Conservation (phyloP, 768 basidiomycete species). For the Suillus hirtellus region DNA sequence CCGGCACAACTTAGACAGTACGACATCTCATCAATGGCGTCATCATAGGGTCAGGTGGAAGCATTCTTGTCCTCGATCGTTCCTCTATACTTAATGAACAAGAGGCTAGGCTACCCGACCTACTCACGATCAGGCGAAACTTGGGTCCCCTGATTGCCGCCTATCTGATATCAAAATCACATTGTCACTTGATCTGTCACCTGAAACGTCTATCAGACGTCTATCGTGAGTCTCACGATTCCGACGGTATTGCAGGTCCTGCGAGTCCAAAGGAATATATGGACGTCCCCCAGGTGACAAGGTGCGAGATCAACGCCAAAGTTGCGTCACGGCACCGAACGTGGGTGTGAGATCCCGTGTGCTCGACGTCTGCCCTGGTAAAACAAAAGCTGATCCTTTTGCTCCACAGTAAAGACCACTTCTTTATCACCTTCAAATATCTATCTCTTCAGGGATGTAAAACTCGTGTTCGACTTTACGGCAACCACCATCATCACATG, state of each 20-base stretch:
- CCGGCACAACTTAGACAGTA: not conserved
- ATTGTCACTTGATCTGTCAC: not conserved
- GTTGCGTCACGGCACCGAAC: slow-evolving; percentile 1
- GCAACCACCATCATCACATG: not conserved
- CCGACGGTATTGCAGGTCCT: not conserved
- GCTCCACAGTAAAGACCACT: not conserved
- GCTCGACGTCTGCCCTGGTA: not conserved
- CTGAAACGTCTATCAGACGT: not conserved
- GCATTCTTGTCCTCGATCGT: not conserved
- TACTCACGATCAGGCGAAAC: not conserved
- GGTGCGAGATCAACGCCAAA: not conserved
- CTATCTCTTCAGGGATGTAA: not conserved
- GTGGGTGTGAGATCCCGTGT: not conserved
- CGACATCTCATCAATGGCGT: not conserved
- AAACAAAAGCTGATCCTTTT: not conserved
- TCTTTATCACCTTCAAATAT: not conserved
- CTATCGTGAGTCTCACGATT: not conserved
- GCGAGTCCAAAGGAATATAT: not conserved
- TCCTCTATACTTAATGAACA: not conserved
- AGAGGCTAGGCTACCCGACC: not conserved
- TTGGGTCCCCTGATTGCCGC: not conserved
- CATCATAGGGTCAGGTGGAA: not conserved
- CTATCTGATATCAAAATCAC: not conserved
- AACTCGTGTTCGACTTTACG: not conserved
- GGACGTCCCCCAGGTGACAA: slow-evolving; percentile 4